Conservation (phyloP, 345 rosid genomes). For the Euphorbia peplus region DNA sequence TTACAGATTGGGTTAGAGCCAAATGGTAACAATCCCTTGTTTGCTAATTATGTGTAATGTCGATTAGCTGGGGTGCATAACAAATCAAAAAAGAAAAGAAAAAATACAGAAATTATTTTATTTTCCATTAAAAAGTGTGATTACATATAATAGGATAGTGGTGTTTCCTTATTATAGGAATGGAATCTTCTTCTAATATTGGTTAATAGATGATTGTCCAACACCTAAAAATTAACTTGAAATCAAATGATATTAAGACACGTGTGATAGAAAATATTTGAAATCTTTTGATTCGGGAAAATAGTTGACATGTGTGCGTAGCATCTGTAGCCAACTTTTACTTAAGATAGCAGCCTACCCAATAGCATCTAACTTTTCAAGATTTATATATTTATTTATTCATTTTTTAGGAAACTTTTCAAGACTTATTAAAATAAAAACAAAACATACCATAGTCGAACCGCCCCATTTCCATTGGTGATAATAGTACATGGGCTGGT, state of each 20-base stretch:
- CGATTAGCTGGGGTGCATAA: no score
- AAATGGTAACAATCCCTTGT: no score
- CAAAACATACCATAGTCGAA: neutral
- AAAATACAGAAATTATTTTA: no score
- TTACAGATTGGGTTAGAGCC: no score
- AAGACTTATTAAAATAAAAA: neutral
- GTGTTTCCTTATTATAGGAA: neutral
- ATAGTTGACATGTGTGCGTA: neutral
- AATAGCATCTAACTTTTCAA: slow-evolving; percentile 10
- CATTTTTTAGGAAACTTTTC: no score
- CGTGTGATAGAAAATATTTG: slow-evolving; percentile 11
- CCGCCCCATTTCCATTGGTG: slow-evolving; percentile 25
- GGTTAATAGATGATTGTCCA: slow-evolving; percentile 19
- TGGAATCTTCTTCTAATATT: slow-evolving; percentile 28
- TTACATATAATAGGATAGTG: neutral
- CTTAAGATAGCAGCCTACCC: slow-evolving; percentile 2
- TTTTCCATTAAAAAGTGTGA: no score
- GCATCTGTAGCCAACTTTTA: neutral
- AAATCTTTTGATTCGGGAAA: slow-evolving; percentile 6
- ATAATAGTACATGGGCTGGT: slow-evolving; percentile 24
- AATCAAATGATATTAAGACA: slow-evolving; percentile 32
- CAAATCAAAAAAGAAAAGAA: no score
- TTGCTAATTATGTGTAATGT: no score
- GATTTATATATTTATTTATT: no score
- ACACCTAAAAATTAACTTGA: slow-evolving; percentile 21